phyloP scores from a whole-genome alignment of 225 moss, liverwort and hornwort species.

The Sphagnum tenellum region DNA sequence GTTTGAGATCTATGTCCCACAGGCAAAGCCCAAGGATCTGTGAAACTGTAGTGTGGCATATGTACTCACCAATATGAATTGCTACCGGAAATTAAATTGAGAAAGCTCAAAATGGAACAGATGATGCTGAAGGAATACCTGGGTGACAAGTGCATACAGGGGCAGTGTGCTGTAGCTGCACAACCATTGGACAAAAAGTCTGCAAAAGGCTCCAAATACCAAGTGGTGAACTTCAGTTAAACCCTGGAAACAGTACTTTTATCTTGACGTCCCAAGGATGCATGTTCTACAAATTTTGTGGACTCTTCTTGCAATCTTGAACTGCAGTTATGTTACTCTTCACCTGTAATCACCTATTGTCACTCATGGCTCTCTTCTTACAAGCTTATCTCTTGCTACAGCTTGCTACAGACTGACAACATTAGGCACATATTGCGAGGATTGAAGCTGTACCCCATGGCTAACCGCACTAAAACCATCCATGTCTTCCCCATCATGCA shows the following conservation, averaged over 20 bases:
- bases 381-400: too few relatives aligned
- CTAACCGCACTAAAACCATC: constrained; percentile 33
- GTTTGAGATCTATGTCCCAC: not conserved
- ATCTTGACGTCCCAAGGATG: too few relatives aligned
- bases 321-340: too few relatives aligned
- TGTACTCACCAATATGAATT: not conserved
- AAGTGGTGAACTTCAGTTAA: too few relatives aligned
- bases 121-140: constrained; percentile 17
- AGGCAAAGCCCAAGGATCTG: not conserved
- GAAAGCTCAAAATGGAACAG: not conserved
- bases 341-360: too few relatives aligned
- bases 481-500: constrained; percentile 56
- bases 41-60: not conserved
- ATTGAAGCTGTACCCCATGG: constrained; percentile 30
- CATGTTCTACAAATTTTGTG: too few relatives aligned
- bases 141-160: constrained; percentile 62
- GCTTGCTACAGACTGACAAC: too few relatives aligned
- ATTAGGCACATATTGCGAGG: not conserved
- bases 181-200: constrained; percentile 28
- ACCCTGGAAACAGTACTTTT: too few relatives aligned
- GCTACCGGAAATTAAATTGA: not conserved
- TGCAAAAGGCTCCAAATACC: constrained; percentile 2
- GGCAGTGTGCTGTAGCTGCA: constrained; percentile 77
- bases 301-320: too few relatives aligned
- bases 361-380: too few relatives aligned